Evolutionary conservation across 169 alveolate genomes (phyloP).

Genomic region (Amoebophrya sp.): DNA sequence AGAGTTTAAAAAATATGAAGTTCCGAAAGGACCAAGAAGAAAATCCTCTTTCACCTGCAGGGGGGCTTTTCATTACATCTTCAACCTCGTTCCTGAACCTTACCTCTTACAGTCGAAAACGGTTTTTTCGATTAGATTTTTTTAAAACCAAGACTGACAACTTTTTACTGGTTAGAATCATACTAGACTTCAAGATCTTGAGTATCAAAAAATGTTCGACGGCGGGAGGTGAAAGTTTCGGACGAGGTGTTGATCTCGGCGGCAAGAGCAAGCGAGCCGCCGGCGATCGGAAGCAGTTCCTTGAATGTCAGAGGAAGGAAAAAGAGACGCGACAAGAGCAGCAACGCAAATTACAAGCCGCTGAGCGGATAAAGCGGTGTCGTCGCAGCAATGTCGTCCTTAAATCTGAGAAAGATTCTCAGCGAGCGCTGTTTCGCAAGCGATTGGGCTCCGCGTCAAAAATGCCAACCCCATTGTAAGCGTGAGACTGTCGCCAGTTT

Average conservation of each 20-base stretch:
- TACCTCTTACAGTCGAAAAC: background rate
- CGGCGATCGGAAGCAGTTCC: background rate
- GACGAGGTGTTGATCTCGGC: background rate
- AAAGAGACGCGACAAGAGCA: background rate
- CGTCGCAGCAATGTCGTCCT: background rate
- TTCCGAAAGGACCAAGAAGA: too few species aligned
- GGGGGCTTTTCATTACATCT: background rate
- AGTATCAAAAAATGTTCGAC: background rate
- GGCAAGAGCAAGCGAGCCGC: background rate
- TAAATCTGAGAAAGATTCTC: background rate
- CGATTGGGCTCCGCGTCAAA: background rate
- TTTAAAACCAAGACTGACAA: background rate
- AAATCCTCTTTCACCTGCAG: background rate
- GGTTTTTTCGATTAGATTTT: background rate
- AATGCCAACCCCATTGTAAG: too few species aligned
- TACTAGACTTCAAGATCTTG: background rate
- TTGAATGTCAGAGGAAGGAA: background rate
- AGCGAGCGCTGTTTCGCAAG: background rate
- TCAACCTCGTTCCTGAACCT: background rate
- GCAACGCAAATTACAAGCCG: background rate
- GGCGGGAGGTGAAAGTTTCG: background rate
- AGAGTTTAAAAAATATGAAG: too few species aligned
- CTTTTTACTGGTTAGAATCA: background rate
- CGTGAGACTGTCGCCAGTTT: too few species aligned
- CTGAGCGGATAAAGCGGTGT: background rate